These are phyloP conservation scores for Harringtonia lauricola DNA, from an alignment of 2,329 filamentous ascomycete genomes.

Conservation along the genomic window DNA sequence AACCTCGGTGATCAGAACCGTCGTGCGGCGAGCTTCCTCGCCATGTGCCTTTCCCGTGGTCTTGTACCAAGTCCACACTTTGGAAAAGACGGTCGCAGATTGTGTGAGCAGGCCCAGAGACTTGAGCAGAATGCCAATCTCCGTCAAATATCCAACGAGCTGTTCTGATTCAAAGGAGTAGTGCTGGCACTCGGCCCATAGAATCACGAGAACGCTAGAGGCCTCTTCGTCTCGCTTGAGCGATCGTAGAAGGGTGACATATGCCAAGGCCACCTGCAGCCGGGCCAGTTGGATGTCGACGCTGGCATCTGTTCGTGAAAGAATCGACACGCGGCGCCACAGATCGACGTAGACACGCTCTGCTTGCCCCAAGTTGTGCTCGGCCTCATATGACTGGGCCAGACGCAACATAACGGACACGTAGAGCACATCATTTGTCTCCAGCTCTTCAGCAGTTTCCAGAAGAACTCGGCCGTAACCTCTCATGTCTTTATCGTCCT, in stretches of 20 bases:
- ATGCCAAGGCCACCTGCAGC: constrained; percentile 26
- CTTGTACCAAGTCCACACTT: constrained; percentile 28
- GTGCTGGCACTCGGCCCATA: constrained; percentile 30
- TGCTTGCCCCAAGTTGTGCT: constrained; percentile 20
- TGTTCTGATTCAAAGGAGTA: constrained; percentile 19
- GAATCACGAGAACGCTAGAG: constrained; percentile 25
- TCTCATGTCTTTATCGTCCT: constrained; percentile 15
- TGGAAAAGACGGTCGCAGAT: constrained; percentile 23
- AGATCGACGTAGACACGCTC: constrained; percentile 27
- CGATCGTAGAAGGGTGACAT: constrained; percentile 22
- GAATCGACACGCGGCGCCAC: constrained; percentile 26
- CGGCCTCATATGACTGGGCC: constrained; percentile 22
- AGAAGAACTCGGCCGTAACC: constrained; percentile 23
- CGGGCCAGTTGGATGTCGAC: constrained; percentile 24
- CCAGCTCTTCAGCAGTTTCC: constrained; percentile 22
- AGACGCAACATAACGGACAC: constrained; percentile 24
- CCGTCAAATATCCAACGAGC: constrained; percentile 23
- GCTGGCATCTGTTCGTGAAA: constrained; percentile 18
- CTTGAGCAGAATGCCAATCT: constrained; percentile 22
- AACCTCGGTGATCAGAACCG: constrained; percentile 25
- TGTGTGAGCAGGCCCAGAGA: constrained; percentile 22
- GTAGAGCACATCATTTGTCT: constrained; percentile 20
- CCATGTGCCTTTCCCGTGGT: constrained; percentile 18
- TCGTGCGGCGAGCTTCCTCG: constrained; percentile 22
- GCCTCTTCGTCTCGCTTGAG: constrained; percentile 23